Percentiles rank a stretch among this genome's conserved stretches.
phyloP scores from a whole-genome alignment of 139 green algal species.

The Tetraselmis chui region DNA sequence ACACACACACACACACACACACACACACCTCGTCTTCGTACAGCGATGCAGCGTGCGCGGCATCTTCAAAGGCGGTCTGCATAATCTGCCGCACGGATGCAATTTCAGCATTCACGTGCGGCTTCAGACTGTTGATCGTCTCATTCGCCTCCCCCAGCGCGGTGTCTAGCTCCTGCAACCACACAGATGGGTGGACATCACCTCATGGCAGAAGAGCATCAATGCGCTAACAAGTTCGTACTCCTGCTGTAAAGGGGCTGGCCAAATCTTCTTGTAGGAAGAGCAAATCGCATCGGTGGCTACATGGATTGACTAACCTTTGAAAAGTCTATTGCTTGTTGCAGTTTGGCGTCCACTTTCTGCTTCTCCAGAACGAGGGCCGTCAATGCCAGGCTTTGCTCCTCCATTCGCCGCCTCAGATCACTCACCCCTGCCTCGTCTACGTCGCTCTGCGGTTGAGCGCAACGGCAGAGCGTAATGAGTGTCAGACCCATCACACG shows the following conservation, averaged over 20 bases:
- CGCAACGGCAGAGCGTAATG: not conserved
- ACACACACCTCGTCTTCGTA: not conserved
- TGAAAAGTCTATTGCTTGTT: not conserved
- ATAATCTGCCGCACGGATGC: not conserved
- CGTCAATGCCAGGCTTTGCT: not conserved
- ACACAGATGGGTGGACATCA: too few species aligned
- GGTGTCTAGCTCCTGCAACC: not conserved
- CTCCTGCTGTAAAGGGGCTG: too few species aligned
- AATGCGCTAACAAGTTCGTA: too few species aligned
- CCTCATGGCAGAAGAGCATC: too few species aligned
- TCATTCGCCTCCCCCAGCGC: not conserved
- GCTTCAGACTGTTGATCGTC: not conserved
- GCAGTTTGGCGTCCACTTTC: not conserved
- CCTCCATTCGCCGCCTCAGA: not conserved
- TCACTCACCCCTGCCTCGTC: not conserved
- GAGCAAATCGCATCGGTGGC: too few species aligned
- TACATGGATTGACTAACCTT: not conserved
- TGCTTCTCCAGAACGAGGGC: not conserved
- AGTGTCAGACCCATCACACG: too few species aligned
- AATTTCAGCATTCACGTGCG: not conserved
- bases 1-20: too few species aligned
- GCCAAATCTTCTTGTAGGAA: too few species aligned
- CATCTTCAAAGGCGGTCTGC: not conserved
- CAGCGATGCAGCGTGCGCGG: not conserved
- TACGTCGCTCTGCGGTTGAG: not conserved